phyloP scores from a whole-genome alignment of 2,329 filamentous ascomycete genomes.

The Chrysosporium queenslandicum region DNA sequence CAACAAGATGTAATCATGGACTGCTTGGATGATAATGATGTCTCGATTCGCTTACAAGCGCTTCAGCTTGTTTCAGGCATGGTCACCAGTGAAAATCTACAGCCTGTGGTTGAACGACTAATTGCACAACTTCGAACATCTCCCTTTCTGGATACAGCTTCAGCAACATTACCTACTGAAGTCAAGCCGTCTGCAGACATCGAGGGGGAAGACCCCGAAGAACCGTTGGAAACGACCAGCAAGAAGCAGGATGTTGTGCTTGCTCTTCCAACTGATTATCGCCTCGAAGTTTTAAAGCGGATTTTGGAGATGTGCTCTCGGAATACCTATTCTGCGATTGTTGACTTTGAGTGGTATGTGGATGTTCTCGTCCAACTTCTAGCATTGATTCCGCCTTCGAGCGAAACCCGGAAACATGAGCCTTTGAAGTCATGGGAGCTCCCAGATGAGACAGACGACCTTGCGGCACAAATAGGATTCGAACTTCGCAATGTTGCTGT shows the following conservation, averaged over 20 bases:
- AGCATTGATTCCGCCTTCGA: constrained; percentile 43
- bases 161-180: constrained; percentile 30
- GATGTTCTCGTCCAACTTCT: constrained; percentile 80
- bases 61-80: constrained; percentile 87
- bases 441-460: constrained; percentile 18
- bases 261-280: constrained; percentile 76
- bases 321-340: constrained; percentile 74
- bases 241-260: constrained; percentile 43
- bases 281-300: constrained; percentile 66
- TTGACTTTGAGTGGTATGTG: constrained; percentile 97
- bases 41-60: constrained; percentile 88
- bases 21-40: constrained; percentile 90
- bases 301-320: constrained; percentile 83
- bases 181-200: constrained; percentile 45
- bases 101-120: constrained; percentile 72
- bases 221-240: constrained; percentile 46
- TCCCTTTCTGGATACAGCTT: constrained; percentile 45
- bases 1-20: constrained; percentile 95
- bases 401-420: constrained; percentile 16
- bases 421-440: constrained; percentile 16
- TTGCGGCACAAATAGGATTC: constrained; percentile 53
- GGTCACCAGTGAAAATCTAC: constrained; percentile 78
- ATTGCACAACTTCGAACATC: constrained; percentile 71
- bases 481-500: constrained; percentile 87
- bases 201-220: constrained; percentile 49